Base-by-base conservation (phyloP, 2,329 filamentous ascomycete species). In the Tolypocladium pustulatum region DNA sequence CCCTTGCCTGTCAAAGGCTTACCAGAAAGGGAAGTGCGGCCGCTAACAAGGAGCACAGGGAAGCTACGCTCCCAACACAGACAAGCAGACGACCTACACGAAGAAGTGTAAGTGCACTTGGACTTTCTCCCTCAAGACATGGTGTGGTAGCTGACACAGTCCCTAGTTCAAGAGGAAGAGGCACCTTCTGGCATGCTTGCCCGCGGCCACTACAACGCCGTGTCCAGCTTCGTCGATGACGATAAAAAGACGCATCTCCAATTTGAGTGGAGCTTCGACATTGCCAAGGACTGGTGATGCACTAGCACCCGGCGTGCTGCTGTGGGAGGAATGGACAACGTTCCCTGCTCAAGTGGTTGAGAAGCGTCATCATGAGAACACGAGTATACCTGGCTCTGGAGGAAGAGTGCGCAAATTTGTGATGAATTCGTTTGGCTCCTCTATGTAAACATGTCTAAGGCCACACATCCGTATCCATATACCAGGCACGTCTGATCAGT, bases 181-280 rank as follows among this genome's bases (percentile, higher is more conserved):
- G 94, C 94, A 22, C 94, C 94, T 20, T 87, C 87, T 22, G 93
- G 93, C 67, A 93, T 97, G 86, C 77, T 97, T 58, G 88, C 85
- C 59, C 89, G 94, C 62, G 94, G 91, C 63, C 86, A 91, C 76
- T 99, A 99, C 82, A 88, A 89, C 61, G 92, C 92, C 63, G 76
- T 86, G 61, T 96, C 91, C 65, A 91, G 85, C 75, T 99, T 99
- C 73, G 83, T 96, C 62, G 94, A 99, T 72, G 94, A 99, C 69
- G 94, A 99, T 77, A 88, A 94, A 73, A 86, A 91, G 75, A 87
- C 83, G 63, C 92, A 99, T 75, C 81, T 99, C 63, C 81, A 88
- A 72, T 99, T 99, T 74, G 89, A 96, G 69, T 99, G 94, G 94
- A 86, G 87, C 62, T 97, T 99, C 69, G 89, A 97, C 71, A 96